These are phyloP conservation scores for Petunia axillaris DNA, from an alignment of 257 asterid genomes.

Conservation along the genomic window DNA sequence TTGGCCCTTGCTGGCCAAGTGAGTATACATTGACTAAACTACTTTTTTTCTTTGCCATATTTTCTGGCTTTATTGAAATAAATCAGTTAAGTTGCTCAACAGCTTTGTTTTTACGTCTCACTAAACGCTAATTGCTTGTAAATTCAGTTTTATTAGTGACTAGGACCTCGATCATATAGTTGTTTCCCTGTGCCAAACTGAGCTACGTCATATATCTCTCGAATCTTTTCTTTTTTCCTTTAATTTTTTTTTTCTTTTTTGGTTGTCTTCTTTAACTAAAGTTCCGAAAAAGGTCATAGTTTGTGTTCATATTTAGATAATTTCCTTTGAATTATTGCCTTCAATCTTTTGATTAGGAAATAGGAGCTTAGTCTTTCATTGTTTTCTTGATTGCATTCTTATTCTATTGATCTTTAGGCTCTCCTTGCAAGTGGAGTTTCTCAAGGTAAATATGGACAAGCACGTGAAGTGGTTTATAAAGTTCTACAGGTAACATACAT, in stretches of 20 bases:
- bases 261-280: not conserved
- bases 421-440: slow-evolving; percentile 86
- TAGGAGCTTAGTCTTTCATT: slow-evolving; percentile 8
- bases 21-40: not conserved
- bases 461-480: slow-evolving; percentile 74
- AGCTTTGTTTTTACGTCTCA: not conserved
- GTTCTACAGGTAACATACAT: slow-evolving; percentile 67
- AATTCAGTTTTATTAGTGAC: not conserved
- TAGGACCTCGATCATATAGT: not conserved
- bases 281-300: slow-evolving; percentile 3
- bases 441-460: slow-evolving; percentile 74
- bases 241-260: not conserved
- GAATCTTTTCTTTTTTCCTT: not conserved
- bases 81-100: not conserved
- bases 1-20: slow-evolving; percentile 99
- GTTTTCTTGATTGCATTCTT: slow-evolving; percentile 19
- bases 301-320: slow-evolving; percentile 10
- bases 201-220: not conserved
- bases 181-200: not conserved
- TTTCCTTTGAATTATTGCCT: not conserved
- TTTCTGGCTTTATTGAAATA: slow-evolving; percentile 16
- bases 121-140: not conserved
- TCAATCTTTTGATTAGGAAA: not conserved
- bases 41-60: not conserved
- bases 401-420: slow-evolving; percentile 52